Percentiles rank a stretch among this genome's conserved stretches.
These are phyloP conservation scores for Lyophyllum shimeji DNA, from an alignment of 768 basidiomycete species.

Conservation along the genomic window DNA sequence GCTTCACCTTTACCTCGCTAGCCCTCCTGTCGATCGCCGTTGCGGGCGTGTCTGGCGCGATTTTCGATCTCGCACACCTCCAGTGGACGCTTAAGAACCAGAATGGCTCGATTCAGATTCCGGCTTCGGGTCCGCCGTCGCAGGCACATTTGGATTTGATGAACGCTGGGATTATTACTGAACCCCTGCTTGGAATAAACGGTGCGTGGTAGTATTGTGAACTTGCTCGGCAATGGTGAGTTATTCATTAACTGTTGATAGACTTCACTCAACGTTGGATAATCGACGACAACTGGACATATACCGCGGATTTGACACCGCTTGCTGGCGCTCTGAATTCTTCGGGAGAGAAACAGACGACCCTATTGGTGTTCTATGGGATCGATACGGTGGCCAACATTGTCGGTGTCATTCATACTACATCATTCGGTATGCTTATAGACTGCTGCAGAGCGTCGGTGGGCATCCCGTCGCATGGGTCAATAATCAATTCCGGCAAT, in stretches of 20 bases:
- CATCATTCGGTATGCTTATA: not conserved
- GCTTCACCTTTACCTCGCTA: not conserved
- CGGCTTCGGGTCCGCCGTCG: conserved; percentile 50
- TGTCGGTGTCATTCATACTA: conserved; percentile 27
- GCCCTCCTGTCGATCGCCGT: not conserved
- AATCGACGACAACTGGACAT: conserved; percentile 57
- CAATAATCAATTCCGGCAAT: conserved; percentile 57
- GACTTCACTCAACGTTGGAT: conserved; percentile 59
- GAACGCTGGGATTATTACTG: conserved; percentile 51
- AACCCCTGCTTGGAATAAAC: conserved; percentile 53
- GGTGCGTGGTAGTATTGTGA: conserved; percentile 29
- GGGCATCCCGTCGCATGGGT: conserved; percentile 57
- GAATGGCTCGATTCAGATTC: conserved; percentile 53
- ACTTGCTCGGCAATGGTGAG: not conserved
- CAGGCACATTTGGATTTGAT: conserved; percentile 55
- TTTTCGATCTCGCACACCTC: conserved; percentile 45
- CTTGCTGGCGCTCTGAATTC: conserved; percentile 28
- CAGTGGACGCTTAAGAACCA: conserved; percentile 54
- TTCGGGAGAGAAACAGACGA: conserved; percentile 23
- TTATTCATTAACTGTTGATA: conserved; percentile 17
- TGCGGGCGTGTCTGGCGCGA: conserved; percentile 15
- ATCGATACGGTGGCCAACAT: conserved; percentile 59
- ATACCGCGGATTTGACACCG: conserved; percentile 51
- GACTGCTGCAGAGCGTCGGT: conserved; percentile 38
- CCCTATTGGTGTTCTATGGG: conserved; percentile 53